phyloP scores from a whole-genome alignment of 495 filamentous ascomycete species.

The Trichoderma virens region DNA sequence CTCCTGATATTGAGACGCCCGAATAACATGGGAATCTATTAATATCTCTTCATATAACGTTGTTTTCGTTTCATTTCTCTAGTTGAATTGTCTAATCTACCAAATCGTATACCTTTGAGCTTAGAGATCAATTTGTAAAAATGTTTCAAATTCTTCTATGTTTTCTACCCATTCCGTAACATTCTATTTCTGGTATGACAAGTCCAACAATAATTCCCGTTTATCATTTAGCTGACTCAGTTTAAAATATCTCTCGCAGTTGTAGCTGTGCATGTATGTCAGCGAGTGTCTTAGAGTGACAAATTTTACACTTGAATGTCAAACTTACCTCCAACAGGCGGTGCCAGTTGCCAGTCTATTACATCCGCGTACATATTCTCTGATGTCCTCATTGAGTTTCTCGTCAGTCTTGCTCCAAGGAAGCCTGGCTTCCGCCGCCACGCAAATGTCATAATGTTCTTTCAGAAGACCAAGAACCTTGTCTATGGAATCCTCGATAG shows the following conservation, averaged over 20 bases:
- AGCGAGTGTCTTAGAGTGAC: background rate
- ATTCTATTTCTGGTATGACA: background rate
- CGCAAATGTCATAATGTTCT: background rate
- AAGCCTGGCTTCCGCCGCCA: background rate
- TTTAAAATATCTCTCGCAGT: background rate
- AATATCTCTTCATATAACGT: too few species aligned
- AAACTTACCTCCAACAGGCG: background rate
- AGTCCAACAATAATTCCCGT: background rate
- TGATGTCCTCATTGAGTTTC: background rate
- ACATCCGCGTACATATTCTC: background rate
- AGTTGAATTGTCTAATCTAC: too few species aligned
- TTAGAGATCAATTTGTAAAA: too few species aligned
- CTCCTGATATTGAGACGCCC: too few species aligned
- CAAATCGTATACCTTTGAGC: too few species aligned
- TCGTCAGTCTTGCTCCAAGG: background rate
- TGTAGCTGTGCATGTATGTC: background rate
- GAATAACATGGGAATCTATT: too few species aligned
- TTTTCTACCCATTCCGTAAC: too few species aligned
- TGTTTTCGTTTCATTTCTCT: too few species aligned
- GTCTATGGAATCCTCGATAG: background rate
- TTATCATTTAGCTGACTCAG: background rate
- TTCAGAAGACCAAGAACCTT: background rate
- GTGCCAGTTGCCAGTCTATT: background rate
- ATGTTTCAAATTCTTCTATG: too few species aligned
- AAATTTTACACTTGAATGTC: background rate